Conservation (phyloP, 2,329 filamentous ascomycete genomes). For the Ceratocystiopsis minuta region DNA sequence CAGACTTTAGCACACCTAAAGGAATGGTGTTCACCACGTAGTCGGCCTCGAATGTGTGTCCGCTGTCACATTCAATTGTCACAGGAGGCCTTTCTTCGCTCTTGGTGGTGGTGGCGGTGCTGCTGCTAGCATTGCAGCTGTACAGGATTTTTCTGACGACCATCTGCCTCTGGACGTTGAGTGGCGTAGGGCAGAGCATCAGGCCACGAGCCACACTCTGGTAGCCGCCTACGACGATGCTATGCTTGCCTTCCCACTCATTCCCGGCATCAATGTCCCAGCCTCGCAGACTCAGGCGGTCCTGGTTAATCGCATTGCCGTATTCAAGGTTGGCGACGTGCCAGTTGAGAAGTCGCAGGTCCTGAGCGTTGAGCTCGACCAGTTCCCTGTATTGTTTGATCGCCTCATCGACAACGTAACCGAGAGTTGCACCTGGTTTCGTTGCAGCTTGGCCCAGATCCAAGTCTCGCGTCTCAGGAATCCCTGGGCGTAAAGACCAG, state of each 20-base stretch:
- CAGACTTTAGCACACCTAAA: conserved; percentile 78
- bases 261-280: conserved; percentile 98
- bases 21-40: conserved; percentile 81
- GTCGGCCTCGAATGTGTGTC: conserved; percentile 63
- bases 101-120: conserved; percentile 24
- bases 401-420: conserved; percentile 83
- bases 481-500: conserved; percentile 54
- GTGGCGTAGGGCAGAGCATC: conserved; percentile 53
- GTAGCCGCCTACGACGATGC: conserved; percentile 85
- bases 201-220: conserved; percentile 82
- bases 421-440: conserved; percentile 54
- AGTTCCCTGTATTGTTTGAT: conserved; percentile 72
- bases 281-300: conserved; percentile 68
- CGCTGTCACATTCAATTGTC: conserved; percentile 58
- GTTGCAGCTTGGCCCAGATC: conserved; percentile 50
- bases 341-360: conserved; percentile 89
- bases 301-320: conserved; percentile 80
- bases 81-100: not conserved
- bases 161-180: conserved; percentile 38
- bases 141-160: conserved; percentile 47
- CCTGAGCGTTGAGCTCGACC: conserved; percentile 66
- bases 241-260: conserved; percentile 89
- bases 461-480: conserved; percentile 46
- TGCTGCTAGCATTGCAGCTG: too few relatives aligned
- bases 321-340: conserved; percentile 97